Evolutionary conservation across 2,329 filamentous ascomycete species (phyloP), one percentile per base, ranked within the genome.

Genomic region (Neonectria ditissima): DNA sequence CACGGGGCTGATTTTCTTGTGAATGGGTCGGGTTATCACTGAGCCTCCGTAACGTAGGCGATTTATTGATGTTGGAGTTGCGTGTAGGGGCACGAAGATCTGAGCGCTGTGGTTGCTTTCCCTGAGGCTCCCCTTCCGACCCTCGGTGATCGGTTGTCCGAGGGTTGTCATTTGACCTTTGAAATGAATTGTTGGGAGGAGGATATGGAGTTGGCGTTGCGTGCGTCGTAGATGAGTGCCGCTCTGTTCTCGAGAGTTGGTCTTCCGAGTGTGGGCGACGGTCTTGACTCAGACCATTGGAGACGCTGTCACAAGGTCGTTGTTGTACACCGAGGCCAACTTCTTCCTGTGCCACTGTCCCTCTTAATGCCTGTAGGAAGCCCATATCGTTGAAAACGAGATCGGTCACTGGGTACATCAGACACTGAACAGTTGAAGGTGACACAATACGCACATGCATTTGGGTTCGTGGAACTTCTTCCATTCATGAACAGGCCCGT

Each of bases 331-430:
- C 18, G 16, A n/a, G 7, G 13, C 11, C 28, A 24, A 20, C 47
- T 74, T 68, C 16, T 67, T 71, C 30, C 34, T 65, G 65, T 22
- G 66, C 65, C 50, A 61, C 69, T 10, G 14, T 1, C 6, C 14
- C 47, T 5, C 51, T 20, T 44, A 28, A 28, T 24, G 28, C 34
- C 44, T 56, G 48, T 6, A 83, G 74, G 65, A 85, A 83, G 9
- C 78, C 72, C 80, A 86, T 84, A 54, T 84, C 78, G 26, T 85
- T 85, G 65, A 87, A 88, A 1, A 78, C 77, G 18, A 88, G 78
- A 63, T 88, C 85, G 5, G 81, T 75, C 28, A 87, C 86, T 73
- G 28, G 16, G 7, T 7, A 32, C 26, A 60, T 76, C 57, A 76
- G 62, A 45, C 30, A 39, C 6, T 8, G 22, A 9, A 53, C 24